Base-by-base conservation (phyloP, 805 yeast species). In the Nakazawaea laoshanensis region DNA sequence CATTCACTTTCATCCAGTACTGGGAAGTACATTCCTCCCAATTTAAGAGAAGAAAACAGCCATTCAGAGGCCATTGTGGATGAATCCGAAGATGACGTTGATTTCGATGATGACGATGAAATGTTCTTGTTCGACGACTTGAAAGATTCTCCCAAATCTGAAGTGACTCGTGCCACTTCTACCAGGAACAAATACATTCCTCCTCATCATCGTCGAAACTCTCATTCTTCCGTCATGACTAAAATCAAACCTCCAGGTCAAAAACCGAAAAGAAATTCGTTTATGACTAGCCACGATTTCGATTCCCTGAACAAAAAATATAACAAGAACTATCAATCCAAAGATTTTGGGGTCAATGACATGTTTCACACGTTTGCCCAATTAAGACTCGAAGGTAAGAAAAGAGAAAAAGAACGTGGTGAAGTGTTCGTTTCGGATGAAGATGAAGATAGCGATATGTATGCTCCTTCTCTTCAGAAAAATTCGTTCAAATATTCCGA, bases 1-100 rank as follows among this genome's bases (percentile, higher is more conserved):
- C n/a, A 7, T 24, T 25, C 17, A 30, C 31, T 9, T 31, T 48
- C 56, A 3, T 43, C 52, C 4, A 48, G 67, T 5, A 55, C 63
- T 24, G 82, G 82, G 3, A 77, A 74, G 48, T 79, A 80, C 44
- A 59, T 80, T 24, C 88, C 88, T 14, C 87, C 87, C n/a, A 77
- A 70, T 45, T 58, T 78, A 42, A 64, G 87, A 49, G 68, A n/a
- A n/a, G n/a, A n/a, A n/a, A n/a, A n/a, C n/a, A n/a, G n/a, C n/a
- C n/a, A n/a, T n/a, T n/a, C n/a, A n/a, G n/a, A n/a, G n/a, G 44
- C 41, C 26, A 54, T 47, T 2, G 53, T 50, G 17, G 22, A 23
- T 8, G 33, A 37, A 19, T 25, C 23, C 30, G 65, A 59, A 30
- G 58, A 50, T 20, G 50, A 50, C 16, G 49, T 41, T 28, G 30